Conservation (phyloP, 2,329 filamentous ascomycete genomes). For the Phaeophleospora eucalypticola region DNA sequence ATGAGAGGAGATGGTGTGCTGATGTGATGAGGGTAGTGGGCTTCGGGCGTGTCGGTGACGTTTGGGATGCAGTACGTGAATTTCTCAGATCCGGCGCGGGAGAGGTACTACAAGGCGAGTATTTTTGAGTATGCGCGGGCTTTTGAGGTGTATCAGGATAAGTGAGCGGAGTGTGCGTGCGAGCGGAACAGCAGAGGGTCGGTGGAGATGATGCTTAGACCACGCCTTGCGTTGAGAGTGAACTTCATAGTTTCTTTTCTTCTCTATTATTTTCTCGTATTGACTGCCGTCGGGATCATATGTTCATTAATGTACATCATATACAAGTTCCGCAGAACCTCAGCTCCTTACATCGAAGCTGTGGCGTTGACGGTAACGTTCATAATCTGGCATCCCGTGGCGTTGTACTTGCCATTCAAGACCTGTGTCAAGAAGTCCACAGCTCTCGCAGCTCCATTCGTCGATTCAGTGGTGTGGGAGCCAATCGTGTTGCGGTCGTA, state of each 20-base stretch:
- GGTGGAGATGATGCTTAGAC: too few species aligned
- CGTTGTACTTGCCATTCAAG: conserved; percentile 22
- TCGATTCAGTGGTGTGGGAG: conserved; percentile 37
- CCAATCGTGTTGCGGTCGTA: conserved; percentile 46
- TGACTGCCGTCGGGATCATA: too few species aligned
- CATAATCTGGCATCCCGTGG: conserved; percentile 25
- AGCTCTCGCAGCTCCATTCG: conserved; percentile 34
- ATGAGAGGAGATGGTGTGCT: too few species aligned
- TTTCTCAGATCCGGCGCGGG: conserved; percentile 31
- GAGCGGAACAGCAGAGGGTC: too few species aligned
- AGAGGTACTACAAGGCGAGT: conserved; percentile 36
- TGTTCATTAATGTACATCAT: too few species aligned
- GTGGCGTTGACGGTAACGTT: conserved; percentile 22
- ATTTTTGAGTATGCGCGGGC: conserved; percentile 36
- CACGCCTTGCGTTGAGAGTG: too few species aligned
- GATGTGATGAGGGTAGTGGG: conserved; percentile 22
- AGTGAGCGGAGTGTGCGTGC: background rate
- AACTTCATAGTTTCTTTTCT: too few species aligned
- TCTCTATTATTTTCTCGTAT: too few species aligned
- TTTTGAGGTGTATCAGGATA: conserved; percentile 28
- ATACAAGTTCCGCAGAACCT: too few species aligned
- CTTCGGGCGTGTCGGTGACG: conserved; percentile 27
- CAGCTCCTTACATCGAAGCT: background rate
- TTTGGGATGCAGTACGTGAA: conserved; percentile 40
- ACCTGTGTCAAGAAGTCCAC: conserved; percentile 26